These are phyloP conservation scores for Alternaria gaisen DNA, from an alignment of 2,329 filamentous ascomycete species.

Conservation along the genomic window DNA sequence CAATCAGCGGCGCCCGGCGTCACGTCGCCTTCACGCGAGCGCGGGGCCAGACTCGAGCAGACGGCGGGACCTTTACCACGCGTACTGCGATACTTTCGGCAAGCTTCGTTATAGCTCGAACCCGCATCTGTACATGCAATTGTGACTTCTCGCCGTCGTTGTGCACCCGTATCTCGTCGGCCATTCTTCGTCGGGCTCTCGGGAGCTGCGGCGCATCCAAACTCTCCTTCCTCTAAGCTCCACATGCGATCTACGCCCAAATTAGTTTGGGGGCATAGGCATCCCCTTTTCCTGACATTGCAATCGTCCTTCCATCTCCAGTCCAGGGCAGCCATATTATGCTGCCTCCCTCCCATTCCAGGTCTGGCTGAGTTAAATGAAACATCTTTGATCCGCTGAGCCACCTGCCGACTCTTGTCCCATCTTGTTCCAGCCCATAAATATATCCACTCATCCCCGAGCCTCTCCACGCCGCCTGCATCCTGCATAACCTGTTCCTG, in stretches of 20 bases:
- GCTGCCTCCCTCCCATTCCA: constrained; percentile 27
- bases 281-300: constrained; percentile 43
- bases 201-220: constrained; percentile 17
- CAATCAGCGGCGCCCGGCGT: constrained; percentile 16
- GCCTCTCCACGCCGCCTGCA: constrained; percentile 15
- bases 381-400: constrained; percentile 32
- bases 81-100: not conserved
- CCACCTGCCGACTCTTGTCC: constrained; percentile 21
- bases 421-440: constrained; percentile 19
- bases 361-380: constrained; percentile 31
- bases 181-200: constrained; percentile 14
- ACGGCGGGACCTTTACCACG: constrained; percentile 4
- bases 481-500: constrained; percentile 7
- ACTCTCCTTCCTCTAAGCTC: constrained; percentile 15
- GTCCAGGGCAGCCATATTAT: constrained; percentile 39
- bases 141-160: not conserved
- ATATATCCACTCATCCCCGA: constrained; percentile 17
- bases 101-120: not conserved
- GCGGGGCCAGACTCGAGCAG: constrained; percentile 11
- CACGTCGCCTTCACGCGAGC: constrained; percentile 8
- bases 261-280: constrained; percentile 23
- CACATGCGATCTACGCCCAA: constrained; percentile 29
- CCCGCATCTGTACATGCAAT: not conserved
- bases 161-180: not conserved
- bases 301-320: constrained; percentile 24